Conservation (phyloP, 306 rosid species). For the Acmispon strigosus region DNA sequence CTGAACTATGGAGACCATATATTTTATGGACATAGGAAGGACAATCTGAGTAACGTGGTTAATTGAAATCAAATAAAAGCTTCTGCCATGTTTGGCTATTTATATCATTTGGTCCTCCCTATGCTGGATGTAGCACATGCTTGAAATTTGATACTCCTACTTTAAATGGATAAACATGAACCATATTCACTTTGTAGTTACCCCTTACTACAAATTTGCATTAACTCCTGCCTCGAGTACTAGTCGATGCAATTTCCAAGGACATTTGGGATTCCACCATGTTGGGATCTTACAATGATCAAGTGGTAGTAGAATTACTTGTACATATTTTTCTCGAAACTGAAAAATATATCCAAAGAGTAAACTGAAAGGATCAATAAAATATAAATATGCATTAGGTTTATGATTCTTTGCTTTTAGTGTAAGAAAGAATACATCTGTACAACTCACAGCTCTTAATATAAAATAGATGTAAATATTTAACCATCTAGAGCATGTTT, state of each 20-base stretch:
- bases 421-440: background rate
- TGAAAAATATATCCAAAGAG: background rate
- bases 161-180: background rate
- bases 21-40: background rate
- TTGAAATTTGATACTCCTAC: background rate
- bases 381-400: background rate
- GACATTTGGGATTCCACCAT: conserved; percentile 3
- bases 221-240: background rate
- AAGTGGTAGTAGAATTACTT: background rate
- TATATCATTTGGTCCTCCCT: background rate
- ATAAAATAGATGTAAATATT: no score
- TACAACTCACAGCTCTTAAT: no score
- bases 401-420: background rate
- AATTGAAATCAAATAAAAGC: background rate
- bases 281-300: background rate
- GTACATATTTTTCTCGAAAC: background rate
- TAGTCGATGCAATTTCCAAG: background rate
- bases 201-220: background rate
- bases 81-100: background rate
- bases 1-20: no score
- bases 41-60: background rate
- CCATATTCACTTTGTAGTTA: background rate
- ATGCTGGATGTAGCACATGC: conserved; percentile 5
- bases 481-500: no score
- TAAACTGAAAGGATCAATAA: background rate